Evolutionary conservation across 108 stramenopile genomes (phyloP).

Genomic region (Cylindrotheca closterium): DNA sequence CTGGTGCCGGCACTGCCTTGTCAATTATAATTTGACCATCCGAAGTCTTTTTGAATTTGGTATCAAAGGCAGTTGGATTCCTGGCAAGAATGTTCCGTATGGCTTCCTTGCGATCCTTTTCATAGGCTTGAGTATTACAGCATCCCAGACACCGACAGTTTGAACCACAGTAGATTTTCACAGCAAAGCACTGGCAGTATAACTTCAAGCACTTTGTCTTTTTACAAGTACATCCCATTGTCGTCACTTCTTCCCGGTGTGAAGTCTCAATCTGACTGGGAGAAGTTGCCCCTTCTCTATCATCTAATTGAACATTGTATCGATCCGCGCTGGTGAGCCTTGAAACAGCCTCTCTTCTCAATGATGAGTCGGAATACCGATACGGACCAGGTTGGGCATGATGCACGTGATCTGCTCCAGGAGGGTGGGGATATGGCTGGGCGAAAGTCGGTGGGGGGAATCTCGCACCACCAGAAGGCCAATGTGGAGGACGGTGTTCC

Average conservation of each 20-base stretch:
- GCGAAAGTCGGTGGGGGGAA: background rate
- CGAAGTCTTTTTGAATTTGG: conserved; percentile 70
- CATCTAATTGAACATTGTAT: conserved; percentile 17
- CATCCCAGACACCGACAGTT: conserved; percentile 77
- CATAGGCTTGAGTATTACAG: conserved; percentile 61
- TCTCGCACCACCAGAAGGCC: background rate
- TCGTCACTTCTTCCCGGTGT: conserved; percentile 39
- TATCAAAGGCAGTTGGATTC: conserved; percentile 89
- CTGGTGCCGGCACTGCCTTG: conserved; percentile 9
- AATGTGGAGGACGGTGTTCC: background rate
- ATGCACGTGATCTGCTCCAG: background rate
- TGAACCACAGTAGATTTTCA: conserved; percentile 58
- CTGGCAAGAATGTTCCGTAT: conserved; percentile 78
- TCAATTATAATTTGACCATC: conserved; percentile 9
- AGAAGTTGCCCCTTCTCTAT: conserved; percentile 31
- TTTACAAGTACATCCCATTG: conserved; percentile 92
- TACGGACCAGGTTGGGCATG: conserved; percentile 25
- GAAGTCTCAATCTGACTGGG: conserved; percentile 35
- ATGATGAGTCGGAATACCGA: conserved; percentile 35
- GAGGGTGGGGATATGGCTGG: background rate
- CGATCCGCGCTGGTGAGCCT: background rate
- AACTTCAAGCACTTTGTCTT: conserved; percentile 96
- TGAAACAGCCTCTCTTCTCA: conserved; percentile 27
- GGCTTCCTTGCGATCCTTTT: conserved; percentile 66
- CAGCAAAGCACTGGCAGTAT: conserved; percentile 97